A percentile compares a stretch with the other conserved stretches of the same genome.
Evolutionary conservation across 2,329 filamentous ascomycete species (phyloP).

Genomic region (Talaromyces marneffei): DNA sequence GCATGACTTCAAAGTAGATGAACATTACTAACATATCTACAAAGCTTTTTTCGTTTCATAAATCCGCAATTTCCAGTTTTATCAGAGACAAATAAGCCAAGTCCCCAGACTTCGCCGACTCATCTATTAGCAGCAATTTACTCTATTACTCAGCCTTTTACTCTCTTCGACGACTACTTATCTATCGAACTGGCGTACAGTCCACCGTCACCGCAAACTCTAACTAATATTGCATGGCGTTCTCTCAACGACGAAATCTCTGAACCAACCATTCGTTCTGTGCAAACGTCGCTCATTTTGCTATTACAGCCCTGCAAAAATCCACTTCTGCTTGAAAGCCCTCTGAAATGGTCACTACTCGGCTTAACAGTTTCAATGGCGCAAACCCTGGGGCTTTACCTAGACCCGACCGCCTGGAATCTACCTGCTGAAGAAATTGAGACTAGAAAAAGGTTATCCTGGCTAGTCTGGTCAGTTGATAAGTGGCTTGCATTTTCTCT

Average conservation of each 20-base stretch:
- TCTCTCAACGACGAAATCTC: conserved; percentile 9
- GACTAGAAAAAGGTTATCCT: background rate
- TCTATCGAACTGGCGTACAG: conserved; percentile 7
- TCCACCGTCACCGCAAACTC: background rate
- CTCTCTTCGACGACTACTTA: conserved; percentile 5
- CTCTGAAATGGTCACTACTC: conserved; percentile 1
- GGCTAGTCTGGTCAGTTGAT: conserved; percentile 6
- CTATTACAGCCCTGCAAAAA: conserved; percentile 6
- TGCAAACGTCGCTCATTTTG: conserved; percentile 2
- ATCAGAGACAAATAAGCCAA: background rate
- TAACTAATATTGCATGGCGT: conserved; percentile 8
- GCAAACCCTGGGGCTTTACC: conserved; percentile 6
- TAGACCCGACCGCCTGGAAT: conserved; percentile 3
- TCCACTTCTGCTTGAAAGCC: conserved; percentile 9
- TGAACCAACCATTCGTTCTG: conserved; percentile 4
- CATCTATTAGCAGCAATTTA: conserved; percentile 9
- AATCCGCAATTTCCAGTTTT: conserved; percentile 9
- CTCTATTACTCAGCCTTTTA: conserved; percentile 7
- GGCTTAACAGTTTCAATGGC: conserved; percentile 9
- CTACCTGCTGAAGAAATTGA: conserved; percentile 6
- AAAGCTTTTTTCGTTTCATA: conserved; percentile 6
- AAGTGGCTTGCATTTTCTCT: conserved; percentile 9
- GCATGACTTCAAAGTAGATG: background rate
- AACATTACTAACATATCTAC: background rate
- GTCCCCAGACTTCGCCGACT: conserved; percentile 1